Conservation (phyloP, 1,284 basidiomycete genomes). For the Porodaedalea pini region DNA sequence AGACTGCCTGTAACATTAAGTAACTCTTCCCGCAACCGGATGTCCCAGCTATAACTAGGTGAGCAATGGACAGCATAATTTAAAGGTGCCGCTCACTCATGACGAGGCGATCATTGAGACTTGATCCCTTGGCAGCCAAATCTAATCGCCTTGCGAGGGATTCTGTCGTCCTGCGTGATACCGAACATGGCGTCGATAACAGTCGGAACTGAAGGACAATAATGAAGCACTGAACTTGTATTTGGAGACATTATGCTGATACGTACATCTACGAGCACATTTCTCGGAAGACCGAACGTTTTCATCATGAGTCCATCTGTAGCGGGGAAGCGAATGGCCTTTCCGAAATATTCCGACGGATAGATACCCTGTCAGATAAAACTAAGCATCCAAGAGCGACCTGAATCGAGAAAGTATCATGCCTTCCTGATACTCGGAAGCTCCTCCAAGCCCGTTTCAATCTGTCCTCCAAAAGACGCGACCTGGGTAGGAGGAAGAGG, state of each 20-base stretch:
- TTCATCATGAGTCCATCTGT: constrained; percentile 48
- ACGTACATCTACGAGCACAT: constrained; percentile 59
- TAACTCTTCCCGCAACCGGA: constrained; percentile 83
- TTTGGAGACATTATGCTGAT: neutral
- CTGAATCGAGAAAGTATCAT: neutral
- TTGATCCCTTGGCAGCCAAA: constrained; percentile 39
- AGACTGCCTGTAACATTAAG: constrained; percentile 76
- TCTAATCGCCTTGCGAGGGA: constrained; percentile 49
- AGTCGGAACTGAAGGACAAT: constrained; percentile 53
- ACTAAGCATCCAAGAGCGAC: neutral
- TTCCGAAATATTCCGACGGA: constrained; percentile 30
- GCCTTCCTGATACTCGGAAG: constrained; percentile 10
- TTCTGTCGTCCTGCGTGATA: constrained; percentile 63
- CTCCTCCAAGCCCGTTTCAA: constrained; percentile 2
- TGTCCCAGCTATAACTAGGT: constrained; percentile 55
- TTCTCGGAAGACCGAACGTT: constrained; percentile 64
- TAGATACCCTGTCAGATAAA: constrained; percentile 3
- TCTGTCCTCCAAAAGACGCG: neutral
- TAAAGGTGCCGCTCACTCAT: constrained; percentile 45
- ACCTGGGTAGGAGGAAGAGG: constrained; percentile 13
- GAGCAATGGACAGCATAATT: constrained; percentile 12
- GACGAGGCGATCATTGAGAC: constrained; percentile 49
- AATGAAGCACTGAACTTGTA: neutral
- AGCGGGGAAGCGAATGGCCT: constrained; percentile 40
- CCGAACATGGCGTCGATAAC: constrained; percentile 59